Base-by-base conservation (phyloP, 2,329 filamentous ascomycete species). In the Fusarium irregulare region DNA sequence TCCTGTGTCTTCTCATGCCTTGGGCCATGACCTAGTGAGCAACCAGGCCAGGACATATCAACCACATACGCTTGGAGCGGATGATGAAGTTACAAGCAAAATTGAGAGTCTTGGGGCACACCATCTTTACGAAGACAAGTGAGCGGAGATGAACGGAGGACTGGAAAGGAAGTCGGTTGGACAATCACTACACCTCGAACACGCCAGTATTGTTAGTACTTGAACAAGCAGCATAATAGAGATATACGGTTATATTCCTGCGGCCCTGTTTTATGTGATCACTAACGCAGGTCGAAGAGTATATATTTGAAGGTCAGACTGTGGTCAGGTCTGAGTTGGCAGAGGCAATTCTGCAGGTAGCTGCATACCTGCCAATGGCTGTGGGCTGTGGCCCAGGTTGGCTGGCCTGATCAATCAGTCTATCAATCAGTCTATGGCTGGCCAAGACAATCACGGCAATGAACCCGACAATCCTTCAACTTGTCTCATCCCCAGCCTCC, bases 201-300 rank as follows among this genome's bases (percentile, higher is more conserved):
- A 68, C 67, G 50, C 41, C 67, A 53, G 63, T 61, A 70, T 70
- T 21, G n/a, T 68, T 71, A 70, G 44, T 46, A 56, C 58, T 64
- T 58, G 30, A 68, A 58, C 53, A 46, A 25, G 32, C 48, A 53
- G 34, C 48, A 50, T 56, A 71, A 70, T 51, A 69, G 51, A 68
- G 27, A 53, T 60, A 71, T 58, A 60, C 45, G 12, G 37, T 62
- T 48, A 51, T 51, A 20, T 34, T 47, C 48, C 42, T 48, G 56
- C 28, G 51, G 23, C 45, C 45, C 12, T 21, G 28, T 49, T 21
- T 45, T 46, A 45, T 64, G 45, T 56, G 51, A 44, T n/a, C 20
- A n/a, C 16, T 6, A 40, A 37, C 10, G 48, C 20, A 40, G 32
- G 21, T 27, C 14, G 16, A n/a, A 12, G 28, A 32, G 30, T 32